Conservation (phyloP, 2,329 filamentous ascomycete species). For the Colletotrichum tabaci region DNA sequence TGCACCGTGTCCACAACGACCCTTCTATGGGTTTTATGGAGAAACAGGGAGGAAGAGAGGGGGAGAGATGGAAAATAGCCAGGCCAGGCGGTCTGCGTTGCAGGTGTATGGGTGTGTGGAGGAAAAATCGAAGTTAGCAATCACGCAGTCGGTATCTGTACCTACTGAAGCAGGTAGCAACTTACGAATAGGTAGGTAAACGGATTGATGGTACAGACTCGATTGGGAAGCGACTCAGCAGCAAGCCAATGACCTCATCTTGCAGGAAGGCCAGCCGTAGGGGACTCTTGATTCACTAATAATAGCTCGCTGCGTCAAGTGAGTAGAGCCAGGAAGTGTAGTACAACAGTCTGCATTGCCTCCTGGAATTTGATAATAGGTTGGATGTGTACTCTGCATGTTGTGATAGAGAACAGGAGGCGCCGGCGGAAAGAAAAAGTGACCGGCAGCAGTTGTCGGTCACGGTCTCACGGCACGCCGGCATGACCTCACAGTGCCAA, state of each 20-base stretch:
- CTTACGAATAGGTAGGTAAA: not conserved
- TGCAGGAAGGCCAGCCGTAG: constrained; percentile 11
- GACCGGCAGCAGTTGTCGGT: not conserved
- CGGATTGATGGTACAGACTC: not conserved
- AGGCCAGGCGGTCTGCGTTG: not conserved
- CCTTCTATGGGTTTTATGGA: not conserved
- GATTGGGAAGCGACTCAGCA: not conserved
- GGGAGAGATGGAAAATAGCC: not conserved
- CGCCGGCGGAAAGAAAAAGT: not conserved
- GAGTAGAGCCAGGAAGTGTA: not conserved
- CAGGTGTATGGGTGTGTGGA: not conserved
- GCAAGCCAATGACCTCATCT: constrained; percentile 20
- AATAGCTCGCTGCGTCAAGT: constrained; percentile 11
- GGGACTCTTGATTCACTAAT: constrained; percentile 16
- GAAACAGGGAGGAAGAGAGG: not conserved
- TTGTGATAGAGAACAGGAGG: not conserved
- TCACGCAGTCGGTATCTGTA: too few species aligned
- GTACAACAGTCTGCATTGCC: not conserved
- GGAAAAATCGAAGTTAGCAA: too few species aligned
- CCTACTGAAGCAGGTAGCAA: too few species aligned
- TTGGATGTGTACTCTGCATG: not conserved
- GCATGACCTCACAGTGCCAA: constrained; percentile 12
- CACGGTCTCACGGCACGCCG: constrained; percentile 10
- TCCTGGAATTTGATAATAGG: not conserved
- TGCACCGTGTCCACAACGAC: not conserved